Percentiles rank a stretch among this genome's conserved stretches.
These are phyloP conservation scores for Coniferiporia sulphurascens DNA, from an alignment of 1,284 basidiomycete genomes.

Conservation along the genomic window DNA sequence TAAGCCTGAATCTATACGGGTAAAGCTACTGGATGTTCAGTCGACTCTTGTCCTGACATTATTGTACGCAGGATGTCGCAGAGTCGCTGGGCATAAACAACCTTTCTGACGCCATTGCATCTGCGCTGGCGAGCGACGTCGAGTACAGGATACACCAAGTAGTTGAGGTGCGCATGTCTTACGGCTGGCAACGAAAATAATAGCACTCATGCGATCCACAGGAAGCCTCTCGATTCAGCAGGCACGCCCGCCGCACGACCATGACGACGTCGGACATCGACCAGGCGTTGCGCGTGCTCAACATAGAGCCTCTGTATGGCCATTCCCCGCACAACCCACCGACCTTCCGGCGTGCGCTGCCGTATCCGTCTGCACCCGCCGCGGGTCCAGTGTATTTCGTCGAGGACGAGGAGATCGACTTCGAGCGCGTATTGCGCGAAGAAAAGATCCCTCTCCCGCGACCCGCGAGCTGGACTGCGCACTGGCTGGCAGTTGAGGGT, in stretches of 20 bases:
- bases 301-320: slow-evolving; percentile 90
- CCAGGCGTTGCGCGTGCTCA: slow-evolving; percentile 87
- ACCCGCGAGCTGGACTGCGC: slow-evolving; percentile 80
- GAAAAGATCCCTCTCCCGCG: slow-evolving; percentile 77
- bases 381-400: slow-evolving; percentile 82
- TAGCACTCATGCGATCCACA: slow-evolving; percentile 30
- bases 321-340: slow-evolving; percentile 68
- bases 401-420: slow-evolving; percentile 97
- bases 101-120: slow-evolving; percentile 77
- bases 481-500: slow-evolving; percentile 98
- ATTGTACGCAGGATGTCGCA: slow-evolving; percentile 73
- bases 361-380: slow-evolving; percentile 54
- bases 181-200: background rate
- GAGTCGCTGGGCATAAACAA: slow-evolving; percentile 82
- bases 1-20: slow-evolving; percentile 63
- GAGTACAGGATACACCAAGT: slow-evolving; percentile 95
- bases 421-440: slow-evolving; percentile 82
- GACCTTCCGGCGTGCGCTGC: slow-evolving; percentile 68
- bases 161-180: slow-evolving; percentile 60
- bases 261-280: slow-evolving; percentile 90
- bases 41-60: slow-evolving; percentile 1
- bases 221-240: slow-evolving; percentile 97
- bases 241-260: slow-evolving; percentile 84
- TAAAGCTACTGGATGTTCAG: slow-evolving; percentile 25
- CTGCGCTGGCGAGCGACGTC: slow-evolving; percentile 89